phyloP scores from a whole-genome alignment of 2,329 filamentous ascomycete species.

The Leptographium wingfieldii region DNA sequence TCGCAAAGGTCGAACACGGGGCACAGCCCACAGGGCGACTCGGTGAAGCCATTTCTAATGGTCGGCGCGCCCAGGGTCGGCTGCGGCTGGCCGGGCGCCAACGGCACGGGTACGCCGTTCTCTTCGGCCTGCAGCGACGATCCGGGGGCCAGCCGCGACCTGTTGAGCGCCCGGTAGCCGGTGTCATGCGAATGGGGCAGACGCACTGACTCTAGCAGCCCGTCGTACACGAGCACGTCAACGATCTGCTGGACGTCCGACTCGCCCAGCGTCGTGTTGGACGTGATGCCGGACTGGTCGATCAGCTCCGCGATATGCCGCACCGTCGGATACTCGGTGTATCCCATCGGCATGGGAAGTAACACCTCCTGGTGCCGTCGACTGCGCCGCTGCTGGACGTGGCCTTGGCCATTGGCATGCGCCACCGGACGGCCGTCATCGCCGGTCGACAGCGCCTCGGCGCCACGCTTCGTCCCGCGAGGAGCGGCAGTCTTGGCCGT shows the following conservation, averaged over 20 bases:
- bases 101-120: constrained; percentile 8
- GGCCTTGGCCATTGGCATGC: background rate
- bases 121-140: constrained; percentile 18
- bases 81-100: constrained; percentile 3
- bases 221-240: constrained; percentile 81
- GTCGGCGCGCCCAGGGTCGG: constrained; percentile 24
- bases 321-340: constrained; percentile 69
- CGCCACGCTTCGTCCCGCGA: constrained; percentile 35
- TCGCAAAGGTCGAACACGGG: constrained; percentile 89
- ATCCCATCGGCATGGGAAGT: constrained; percentile 50
- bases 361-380: constrained; percentile 23
- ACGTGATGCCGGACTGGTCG: constrained; percentile 54
- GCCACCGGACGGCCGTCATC: constrained; percentile 4
- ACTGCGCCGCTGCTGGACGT: constrained; percentile 10
- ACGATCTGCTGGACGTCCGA: constrained; percentile 75
- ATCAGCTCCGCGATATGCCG: constrained; percentile 65
- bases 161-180: constrained; percentile 40
- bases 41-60: constrained; percentile 62
- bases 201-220: constrained; percentile 54
- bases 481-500: background rate
- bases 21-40: constrained; percentile 81
- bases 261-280: constrained; percentile 56
- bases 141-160: constrained; percentile 28
- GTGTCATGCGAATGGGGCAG: constrained; percentile 30
- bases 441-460: constrained; percentile 30